Conservation (phyloP, 345 rosid species). For the Isatis tinctoria region DNA sequence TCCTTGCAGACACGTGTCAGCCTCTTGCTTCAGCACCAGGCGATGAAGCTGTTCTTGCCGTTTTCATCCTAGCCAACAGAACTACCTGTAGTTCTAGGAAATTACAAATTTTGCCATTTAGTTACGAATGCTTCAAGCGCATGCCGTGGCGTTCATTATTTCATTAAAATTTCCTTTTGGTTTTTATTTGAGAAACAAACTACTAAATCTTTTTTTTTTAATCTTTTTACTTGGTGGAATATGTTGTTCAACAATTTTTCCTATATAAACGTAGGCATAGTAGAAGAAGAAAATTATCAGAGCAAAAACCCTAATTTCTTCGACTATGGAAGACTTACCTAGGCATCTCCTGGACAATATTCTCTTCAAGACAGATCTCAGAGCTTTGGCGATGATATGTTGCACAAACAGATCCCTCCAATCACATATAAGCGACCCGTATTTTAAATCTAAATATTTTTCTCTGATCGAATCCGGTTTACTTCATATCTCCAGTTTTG, state of each 20-base stretch:
- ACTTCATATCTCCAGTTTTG: background rate
- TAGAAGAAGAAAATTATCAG: background rate
- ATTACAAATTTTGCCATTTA: background rate
- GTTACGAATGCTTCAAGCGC: too few species aligned
- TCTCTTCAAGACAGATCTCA: slow-evolving; percentile 4
- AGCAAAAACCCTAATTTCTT: background rate
- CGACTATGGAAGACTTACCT: background rate
- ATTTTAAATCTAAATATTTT: background rate
- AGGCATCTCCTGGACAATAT: background rate
- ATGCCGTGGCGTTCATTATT: too few species aligned
- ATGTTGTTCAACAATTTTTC: background rate
- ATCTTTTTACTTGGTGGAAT: too few species aligned
- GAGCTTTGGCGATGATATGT: background rate
- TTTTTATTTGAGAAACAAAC: too few species aligned
- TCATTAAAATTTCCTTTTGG: too few species aligned
- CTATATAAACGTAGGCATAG: background rate
- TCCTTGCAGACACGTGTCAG: slow-evolving; percentile 25
- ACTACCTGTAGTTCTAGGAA: slow-evolving; percentile 9
- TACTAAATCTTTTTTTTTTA: too few species aligned
- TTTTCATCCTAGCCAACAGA: background rate
- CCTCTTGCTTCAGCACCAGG: background rate
- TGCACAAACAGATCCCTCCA: background rate
- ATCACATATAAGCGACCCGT: background rate
- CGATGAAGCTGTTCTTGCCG: slow-evolving; percentile 1
- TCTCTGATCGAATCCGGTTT: background rate